Evolutionary conservation across 768 basidiomycete species (phyloP), one percentile per base, ranked within the genome.

Genomic region (Boletellus ananiceps): DNA sequence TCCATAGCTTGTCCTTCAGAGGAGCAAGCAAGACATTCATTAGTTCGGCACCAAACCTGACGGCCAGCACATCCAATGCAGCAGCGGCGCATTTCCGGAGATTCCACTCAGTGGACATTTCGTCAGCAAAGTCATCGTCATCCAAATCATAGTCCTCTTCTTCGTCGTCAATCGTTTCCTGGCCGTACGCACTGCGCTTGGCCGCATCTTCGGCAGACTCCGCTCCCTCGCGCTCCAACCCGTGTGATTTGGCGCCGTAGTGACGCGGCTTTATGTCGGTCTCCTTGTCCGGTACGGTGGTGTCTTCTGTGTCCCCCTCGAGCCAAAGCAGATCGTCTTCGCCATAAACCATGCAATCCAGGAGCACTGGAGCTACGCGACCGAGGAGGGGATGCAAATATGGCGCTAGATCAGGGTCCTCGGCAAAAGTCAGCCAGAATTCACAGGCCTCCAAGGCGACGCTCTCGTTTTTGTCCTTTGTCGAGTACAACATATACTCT

Each of bases 351-450:
- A 98, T 99, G 62, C 93, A 96, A 64, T 95, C 87, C 52, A 99
- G 76, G n/a, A 99, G 75, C 15, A 96, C 86, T 0, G 96, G 96
- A 2, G 89, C 92, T 35, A 99, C 91, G 58, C 90, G 89, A n/a
- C 76, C 83, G 8, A 99, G 76, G 51, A 93, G 79, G 2, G 94
- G 94, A 51, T 83, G 85, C 23, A 99, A 75, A 64, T 86, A 89
- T 2, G 83, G 80, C 9, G 84, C 83, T 19, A 98, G 77, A 43
- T 93, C 91, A 34, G 84, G 84, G 58, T 97, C 93, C 66, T 99
- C 96, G 14, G 96, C 94, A 63, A 99, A 98, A 1, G 94, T 96
- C 52, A 99, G 77, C 96, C 96, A 99, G 69, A 99, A 99, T 76
- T 99, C 96, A 77, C 94, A 96, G 19, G 96, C 96, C 72, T 99